A percentile compares a stretch with the other conserved stretches of the same genome.
These are phyloP conservation scores for Emergomyces orientalis DNA, from an alignment of 2,329 filamentous ascomycete genomes.

Conservation along the genomic window DNA sequence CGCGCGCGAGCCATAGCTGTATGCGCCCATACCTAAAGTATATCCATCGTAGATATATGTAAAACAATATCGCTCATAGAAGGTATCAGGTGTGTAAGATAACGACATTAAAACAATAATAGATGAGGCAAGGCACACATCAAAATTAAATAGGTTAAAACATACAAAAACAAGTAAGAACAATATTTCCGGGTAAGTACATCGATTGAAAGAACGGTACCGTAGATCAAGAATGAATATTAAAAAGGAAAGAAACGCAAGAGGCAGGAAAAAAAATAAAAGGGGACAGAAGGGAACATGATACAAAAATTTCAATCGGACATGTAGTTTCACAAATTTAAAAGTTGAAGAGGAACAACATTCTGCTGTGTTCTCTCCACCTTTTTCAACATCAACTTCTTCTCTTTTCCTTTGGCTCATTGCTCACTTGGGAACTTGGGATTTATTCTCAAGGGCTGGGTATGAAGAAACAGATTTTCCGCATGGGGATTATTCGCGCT, in stretches of 20 bases:
- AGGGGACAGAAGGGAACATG: not conserved
- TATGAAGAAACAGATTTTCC: not conserved
- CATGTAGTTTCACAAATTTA: too few species aligned
- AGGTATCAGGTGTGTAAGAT: not conserved
- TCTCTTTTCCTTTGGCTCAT: not conserved
- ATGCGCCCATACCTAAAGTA: not conserved
- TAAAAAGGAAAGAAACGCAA: too few species aligned
- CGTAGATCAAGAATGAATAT: too few species aligned
- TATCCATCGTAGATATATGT: not conserved
- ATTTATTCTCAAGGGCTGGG: not conserved
- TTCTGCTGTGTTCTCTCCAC: not conserved
- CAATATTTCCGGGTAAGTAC: too few species aligned
- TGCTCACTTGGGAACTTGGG: not conserved
- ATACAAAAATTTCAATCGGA: too few species aligned
- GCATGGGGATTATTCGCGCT: not conserved
- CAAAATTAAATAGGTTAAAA: not conserved
- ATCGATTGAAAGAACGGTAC: too few species aligned
- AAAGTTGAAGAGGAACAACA: too few species aligned
- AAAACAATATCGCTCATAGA: not conserved
- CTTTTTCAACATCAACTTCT: not conserved
- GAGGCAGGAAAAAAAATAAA: not conserved
- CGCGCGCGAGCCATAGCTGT: not conserved
- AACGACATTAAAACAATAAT: not conserved
- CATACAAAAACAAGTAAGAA: not conserved
- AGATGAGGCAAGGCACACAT: not conserved